A percentile compares a stretch with the other conserved stretches of the same genome.
Evolutionary conservation across 495 filamentous ascomycete genomes (phyloP).

Genomic region (Ramalina intermedia): DNA sequence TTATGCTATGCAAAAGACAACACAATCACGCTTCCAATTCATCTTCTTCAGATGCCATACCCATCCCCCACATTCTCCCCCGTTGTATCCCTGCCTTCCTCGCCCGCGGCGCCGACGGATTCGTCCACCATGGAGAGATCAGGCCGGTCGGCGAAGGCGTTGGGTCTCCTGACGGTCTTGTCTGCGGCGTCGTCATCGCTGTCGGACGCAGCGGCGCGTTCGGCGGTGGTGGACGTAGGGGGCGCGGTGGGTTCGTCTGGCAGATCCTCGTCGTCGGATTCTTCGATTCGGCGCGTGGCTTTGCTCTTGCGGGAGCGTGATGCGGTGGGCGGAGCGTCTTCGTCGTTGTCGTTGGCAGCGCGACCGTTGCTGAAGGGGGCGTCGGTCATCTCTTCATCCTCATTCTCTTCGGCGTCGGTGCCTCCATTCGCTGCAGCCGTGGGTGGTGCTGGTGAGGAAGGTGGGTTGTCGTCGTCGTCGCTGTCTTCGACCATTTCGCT

Average conservation of each 20-base stretch:
- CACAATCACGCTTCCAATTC: neutral
- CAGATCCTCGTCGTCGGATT: constrained; percentile 3
- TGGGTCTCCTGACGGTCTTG: neutral
- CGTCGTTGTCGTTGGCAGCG: neutral
- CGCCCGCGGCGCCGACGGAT: constrained; percentile 8
- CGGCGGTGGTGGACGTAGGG: neutral
- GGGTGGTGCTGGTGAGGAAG: constrained; percentile 8
- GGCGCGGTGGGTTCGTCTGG: neutral
- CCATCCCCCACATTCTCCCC: neutral
- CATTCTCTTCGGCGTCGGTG: constrained; percentile 14
- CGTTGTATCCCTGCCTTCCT: constrained; percentile 13
- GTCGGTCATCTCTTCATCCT: constrained; percentile 6
- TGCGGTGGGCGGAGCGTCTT: neutral
- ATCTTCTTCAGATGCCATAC: neutral
- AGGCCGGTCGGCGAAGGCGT: constrained; percentile 3
- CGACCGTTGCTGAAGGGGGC: neutral
- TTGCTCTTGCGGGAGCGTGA: neutral
- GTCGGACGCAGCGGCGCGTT: neutral
- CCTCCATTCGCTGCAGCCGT: constrained; percentile 23
- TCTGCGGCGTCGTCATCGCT: constrained; percentile 2
- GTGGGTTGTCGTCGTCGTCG: constrained; percentile 37
- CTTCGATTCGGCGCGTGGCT: constrained; percentile 3
- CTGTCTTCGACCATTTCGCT: constrained; percentile 67
- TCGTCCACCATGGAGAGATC: constrained; percentile 11
- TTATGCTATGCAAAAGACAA: neutral